Base-by-base conservation (phyloP, 2,329 filamentous ascomycete genomes). In the Knufia fluminis region DNA sequence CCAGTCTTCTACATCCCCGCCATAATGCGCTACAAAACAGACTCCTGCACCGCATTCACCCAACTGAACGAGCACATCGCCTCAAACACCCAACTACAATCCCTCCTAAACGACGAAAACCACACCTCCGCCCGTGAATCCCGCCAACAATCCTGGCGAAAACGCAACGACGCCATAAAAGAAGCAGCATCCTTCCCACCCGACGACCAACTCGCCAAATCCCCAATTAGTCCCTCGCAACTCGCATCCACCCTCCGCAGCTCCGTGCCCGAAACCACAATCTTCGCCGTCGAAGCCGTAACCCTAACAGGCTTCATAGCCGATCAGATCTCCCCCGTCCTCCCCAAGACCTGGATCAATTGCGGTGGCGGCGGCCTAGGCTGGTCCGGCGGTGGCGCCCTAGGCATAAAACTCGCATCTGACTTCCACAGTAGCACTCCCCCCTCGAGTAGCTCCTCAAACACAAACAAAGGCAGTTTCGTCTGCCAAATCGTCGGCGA, bases 351-450 rank as follows among this genome's bases (percentile, higher is more conserved):
- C 0, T 89, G 83, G 83, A 79, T 91, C 60, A 90, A 89, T 63
- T 90, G 85, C 61, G 86, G 86, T 1, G 86, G 83, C 1, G 86
- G 85, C 12, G 86, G 86, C 1, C 78, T 91, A 0, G 86, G 86
- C 1, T 91, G 86, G 86, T 85, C 80, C 9, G 86, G 85, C 12
- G 86, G 86, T 12, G 86, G 71, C 46, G 82, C 83, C 0, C 65
- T 91, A 2, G 86, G 86, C 1, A 82, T 90, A 61, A 89, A 90
- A 62, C 74, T 91, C 6, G 86, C 84, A 0, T 72, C 74, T 0
- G 75, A 82, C 44, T 64, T 65, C 2, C 65, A 73, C 52, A 40
- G 35, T 14, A 16, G 42, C 4, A 48, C 49, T 4, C 45, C 33
- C 3, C 45, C 45, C n/a, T n/a, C n/a, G n/a, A n/a, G n/a, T n/a